Conservation (phyloP, 2,329 filamentous ascomycete species). For the Phialophora macrospora region DNA sequence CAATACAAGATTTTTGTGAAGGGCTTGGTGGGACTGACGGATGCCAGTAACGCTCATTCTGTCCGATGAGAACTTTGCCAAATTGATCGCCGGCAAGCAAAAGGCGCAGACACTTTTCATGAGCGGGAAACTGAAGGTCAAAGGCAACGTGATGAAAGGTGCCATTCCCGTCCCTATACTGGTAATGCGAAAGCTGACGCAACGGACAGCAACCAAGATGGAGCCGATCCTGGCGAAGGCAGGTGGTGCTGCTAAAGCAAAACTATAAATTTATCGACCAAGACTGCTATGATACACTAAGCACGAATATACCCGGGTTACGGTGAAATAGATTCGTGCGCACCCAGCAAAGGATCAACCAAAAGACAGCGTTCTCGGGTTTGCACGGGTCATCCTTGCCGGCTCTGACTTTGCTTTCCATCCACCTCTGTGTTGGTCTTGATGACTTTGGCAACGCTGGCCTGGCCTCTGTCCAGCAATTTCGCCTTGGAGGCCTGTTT, state of each 20-base stretch:
- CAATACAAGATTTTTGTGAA: slow-evolving; percentile 39
- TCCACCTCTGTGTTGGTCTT: slow-evolving; percentile 46
- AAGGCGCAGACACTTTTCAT: slow-evolving; percentile 97
- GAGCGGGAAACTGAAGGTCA: slow-evolving; percentile 97
- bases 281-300: neutral
- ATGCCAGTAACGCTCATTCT: slow-evolving; percentile 77
- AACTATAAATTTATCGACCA: slow-evolving; percentile 42
- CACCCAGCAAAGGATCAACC: too few relatives aligned
- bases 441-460: slow-evolving; percentile 51
- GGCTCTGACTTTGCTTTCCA: slow-evolving; percentile 24
- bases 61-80: slow-evolving; percentile 83
- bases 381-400: neutral
- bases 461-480: slow-evolving; percentile 27
- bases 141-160: slow-evolving; percentile 94
- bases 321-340: neutral
- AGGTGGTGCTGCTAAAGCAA: slow-evolving; percentile 73
- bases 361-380: neutral
- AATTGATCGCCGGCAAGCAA: slow-evolving; percentile 82
- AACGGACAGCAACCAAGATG: slow-evolving; percentile 74
- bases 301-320: neutral
- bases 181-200: slow-evolving; percentile 1
- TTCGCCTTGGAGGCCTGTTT: slow-evolving; percentile 11
- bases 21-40: slow-evolving; percentile 3
- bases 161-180: neutral
- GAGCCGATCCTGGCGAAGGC: slow-evolving; percentile 91